Evolutionary conservation across 2,329 filamentous ascomycete species (phyloP).

Genomic region (Monosporascus cannonballus): DNA sequence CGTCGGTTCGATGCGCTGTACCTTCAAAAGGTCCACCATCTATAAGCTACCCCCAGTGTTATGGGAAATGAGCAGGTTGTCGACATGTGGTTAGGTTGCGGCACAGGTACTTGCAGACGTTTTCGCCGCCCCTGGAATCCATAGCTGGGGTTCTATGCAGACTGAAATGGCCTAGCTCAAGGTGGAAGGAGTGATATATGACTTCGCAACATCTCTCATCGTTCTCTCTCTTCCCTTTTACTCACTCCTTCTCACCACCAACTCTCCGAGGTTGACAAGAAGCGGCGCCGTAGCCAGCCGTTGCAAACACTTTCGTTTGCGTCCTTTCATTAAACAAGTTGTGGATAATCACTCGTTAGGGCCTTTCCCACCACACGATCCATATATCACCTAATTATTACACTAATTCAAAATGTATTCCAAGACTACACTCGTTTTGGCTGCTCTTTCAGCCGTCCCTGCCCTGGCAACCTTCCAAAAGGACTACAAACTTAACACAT

Average conservation of each 20-base stretch:
- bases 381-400: constrained; percentile 13
- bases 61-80: too few relatives aligned
- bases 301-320: constrained; percentile 21
- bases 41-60: too few relatives aligned
- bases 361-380: constrained; percentile 17
- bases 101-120: too few relatives aligned
- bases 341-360: constrained; percentile 18
- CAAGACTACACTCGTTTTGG: constrained; percentile 13
- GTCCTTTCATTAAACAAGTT: constrained; percentile 20
- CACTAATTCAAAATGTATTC: constrained; percentile 13
- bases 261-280: constrained; percentile 15
- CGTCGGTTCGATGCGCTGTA: too few relatives aligned
- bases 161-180: not conserved
- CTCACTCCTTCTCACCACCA: constrained; percentile 4
- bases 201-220: too few relatives aligned
- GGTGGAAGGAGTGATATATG: not conserved
- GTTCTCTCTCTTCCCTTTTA: not conserved
- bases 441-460: constrained; percentile 13
- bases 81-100: too few relatives aligned
- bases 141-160: too few relatives aligned
- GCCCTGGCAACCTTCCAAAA: constrained; percentile 12
- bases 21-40: too few relatives aligned
- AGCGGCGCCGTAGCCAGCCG: constrained; percentile 17
- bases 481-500: constrained; percentile 20
- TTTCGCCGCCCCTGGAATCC: too few relatives aligned